These are phyloP conservation scores for Saksenaea vasiformis DNA, from an alignment of 371 early-diverging fungal species.

Conservation along the genomic window DNA sequence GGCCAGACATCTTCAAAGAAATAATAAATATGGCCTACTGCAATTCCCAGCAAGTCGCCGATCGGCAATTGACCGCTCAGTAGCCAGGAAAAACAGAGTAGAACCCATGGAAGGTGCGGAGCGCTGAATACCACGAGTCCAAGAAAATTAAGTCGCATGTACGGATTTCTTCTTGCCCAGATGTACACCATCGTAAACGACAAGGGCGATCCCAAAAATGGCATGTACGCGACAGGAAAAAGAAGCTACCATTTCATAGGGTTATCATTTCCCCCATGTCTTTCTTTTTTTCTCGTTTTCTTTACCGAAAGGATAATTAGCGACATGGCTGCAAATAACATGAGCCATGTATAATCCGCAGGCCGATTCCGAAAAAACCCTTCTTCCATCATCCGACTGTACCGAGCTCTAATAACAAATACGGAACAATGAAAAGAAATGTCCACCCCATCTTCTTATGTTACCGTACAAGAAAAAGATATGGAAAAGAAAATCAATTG, in stretches of 20 bases:
- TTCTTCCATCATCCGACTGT: conserved; percentile 93
- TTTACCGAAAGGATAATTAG: conserved; percentile 53
- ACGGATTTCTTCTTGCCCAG: conserved; percentile 94
- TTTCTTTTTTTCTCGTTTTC: conserved; percentile 4
- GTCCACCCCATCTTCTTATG: not conserved
- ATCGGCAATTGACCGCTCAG: conserved; percentile 74
- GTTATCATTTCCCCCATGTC: not conserved
- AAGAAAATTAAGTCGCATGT: conserved; percentile 82
- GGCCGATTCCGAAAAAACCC: conserved; percentile 87
- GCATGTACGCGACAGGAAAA: conserved; percentile 70
- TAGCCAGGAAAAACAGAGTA: conserved; percentile 80
- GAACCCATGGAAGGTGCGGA: conserved; percentile 91
- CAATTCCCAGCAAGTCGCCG: conserved; percentile 83
- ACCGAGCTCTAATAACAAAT: conserved; percentile 64
- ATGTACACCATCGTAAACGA: conserved; percentile 90
- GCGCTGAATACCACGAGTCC: conserved; percentile 91
- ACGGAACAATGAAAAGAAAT: conserved; percentile 9
- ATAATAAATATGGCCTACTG: conserved; percentile 92
- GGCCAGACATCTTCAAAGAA: conserved; percentile 97
- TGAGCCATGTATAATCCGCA: conserved; percentile 91
- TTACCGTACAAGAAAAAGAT: conserved; percentile 88
- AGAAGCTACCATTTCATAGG: conserved; percentile 49
- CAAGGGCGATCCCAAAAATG: conserved; percentile 85
- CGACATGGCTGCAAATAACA: conserved; percentile 65
- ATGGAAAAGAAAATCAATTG: conserved; percentile 90